phyloP scores from a whole-genome alignment of 345 rosid genomes.

The Moricandia moricandioides region DNA sequence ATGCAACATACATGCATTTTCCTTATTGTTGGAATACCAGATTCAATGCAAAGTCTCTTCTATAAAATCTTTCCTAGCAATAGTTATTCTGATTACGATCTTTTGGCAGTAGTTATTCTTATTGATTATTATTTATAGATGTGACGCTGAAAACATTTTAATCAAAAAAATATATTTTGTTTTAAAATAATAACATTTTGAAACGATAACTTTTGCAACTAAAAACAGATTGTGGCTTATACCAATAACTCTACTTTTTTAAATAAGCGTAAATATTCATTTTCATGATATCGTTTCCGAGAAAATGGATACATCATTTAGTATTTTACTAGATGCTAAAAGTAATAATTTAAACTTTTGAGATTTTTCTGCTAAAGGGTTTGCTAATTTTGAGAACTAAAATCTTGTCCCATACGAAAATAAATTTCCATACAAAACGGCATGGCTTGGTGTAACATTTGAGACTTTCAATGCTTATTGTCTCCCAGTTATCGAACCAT shows the following conservation, averaged over 20 bases:
- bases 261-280: not conserved
- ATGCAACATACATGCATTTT: conserved; percentile 18
- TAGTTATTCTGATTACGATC: conserved; percentile 12
- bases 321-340: not conserved
- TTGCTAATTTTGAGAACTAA: not conserved
- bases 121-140: not conserved
- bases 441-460: not conserved
- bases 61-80: conserved; percentile 6
- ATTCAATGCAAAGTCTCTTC: conserved; percentile 21
- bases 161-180: not conserved
- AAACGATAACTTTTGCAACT: not conserved
- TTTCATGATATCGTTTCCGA: not conserved
- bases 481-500: not conserved
- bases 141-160: not conserved
- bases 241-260: too few relatives aligned
- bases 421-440: not conserved
- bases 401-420: not conserved
- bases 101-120: conserved; percentile 14
- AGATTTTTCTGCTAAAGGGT: not conserved
- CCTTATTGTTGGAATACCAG: conserved; percentile 12
- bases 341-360: not conserved
- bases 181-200: too few relatives aligned
- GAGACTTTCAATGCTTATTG: not conserved
- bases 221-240: not conserved
- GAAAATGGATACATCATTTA: not conserved